Evolutionary conservation across 1,284 basidiomycete species (phyloP).

Genomic region (Cutaneotrichosporon cutaneum): DNA sequence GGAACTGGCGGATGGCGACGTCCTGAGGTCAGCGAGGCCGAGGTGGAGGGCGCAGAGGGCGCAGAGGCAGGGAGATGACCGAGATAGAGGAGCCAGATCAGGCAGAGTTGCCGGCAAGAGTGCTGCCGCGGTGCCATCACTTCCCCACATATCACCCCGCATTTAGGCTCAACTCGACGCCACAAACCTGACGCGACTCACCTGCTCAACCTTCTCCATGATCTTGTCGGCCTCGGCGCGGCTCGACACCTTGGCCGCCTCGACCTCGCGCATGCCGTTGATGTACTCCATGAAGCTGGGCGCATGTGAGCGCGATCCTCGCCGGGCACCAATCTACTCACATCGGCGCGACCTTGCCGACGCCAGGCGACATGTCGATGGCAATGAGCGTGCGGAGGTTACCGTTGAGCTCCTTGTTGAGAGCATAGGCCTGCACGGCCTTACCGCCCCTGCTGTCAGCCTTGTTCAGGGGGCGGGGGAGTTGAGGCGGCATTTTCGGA

Average conservation of each 20-base stretch:
- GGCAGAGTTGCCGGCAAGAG: not conserved
- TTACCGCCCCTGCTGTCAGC: conserved; percentile 56
- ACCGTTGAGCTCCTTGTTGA: conserved; percentile 50
- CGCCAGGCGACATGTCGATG: conserved; percentile 59
- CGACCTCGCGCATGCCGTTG: conserved; percentile 57
- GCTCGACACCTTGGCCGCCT: conserved; percentile 50
- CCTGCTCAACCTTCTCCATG: conserved; percentile 54
- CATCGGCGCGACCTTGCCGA: conserved; percentile 57
- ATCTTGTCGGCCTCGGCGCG: conserved; percentile 58
- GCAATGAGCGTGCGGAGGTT: conserved; percentile 54
- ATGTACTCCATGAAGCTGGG: conserved; percentile 54
- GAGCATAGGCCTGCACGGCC: conserved; percentile 57
- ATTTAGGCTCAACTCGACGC: not conserved
- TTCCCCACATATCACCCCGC: not conserved
- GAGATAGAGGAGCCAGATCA: not conserved
- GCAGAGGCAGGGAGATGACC: not conserved
- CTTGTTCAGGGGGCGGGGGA: not conserved
- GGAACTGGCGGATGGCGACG: conserved; percentile 58
- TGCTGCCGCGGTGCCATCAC: not conserved
- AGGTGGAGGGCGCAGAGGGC: not conserved
- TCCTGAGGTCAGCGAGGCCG: conserved; percentile 32
- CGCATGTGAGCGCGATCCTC: not conserved
- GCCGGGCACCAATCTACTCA: conserved; percentile 29
- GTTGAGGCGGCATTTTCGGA: not conserved
- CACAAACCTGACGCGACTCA: conserved; percentile 28